phyloP scores from a whole-genome alignment of 2,329 filamentous ascomycete species.

The Nothophoma quercina region DNA sequence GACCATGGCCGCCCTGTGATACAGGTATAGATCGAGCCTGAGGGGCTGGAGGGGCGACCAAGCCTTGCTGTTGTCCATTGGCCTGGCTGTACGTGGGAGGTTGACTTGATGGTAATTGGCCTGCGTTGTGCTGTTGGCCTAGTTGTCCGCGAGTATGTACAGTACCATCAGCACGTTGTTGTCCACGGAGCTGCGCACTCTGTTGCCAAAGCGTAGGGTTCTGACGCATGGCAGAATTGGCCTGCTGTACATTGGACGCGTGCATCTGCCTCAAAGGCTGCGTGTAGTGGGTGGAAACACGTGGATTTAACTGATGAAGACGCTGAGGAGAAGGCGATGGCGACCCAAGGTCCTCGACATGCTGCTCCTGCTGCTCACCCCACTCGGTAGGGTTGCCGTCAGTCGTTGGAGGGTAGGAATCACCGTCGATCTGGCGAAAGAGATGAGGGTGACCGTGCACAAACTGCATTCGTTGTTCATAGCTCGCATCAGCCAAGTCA shows the following conservation, averaged over 20 bases:
- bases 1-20: neutral
- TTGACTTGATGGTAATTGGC: conserved; percentile 17
- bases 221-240: conserved; percentile 1
- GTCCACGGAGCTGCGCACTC: conserved; percentile 27
- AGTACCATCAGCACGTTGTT: conserved; percentile 22
- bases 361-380: conserved; percentile 18
- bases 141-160: conserved; percentile 6
- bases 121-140: conserved; percentile 1
- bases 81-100: conserved; percentile 20
- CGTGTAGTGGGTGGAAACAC: conserved; percentile 3
- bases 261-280: conserved; percentile 12
- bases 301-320: conserved; percentile 12
- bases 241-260: neutral
- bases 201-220: conserved; percentile 20
- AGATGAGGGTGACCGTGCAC: neutral
- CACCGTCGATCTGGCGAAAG: conserved; percentile 30
- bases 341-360: conserved; percentile 12
- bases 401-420: conserved; percentile 50
- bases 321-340: conserved; percentile 22
- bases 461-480: conserved; percentile 9
- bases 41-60: neutral
- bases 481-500: neutral
- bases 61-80: conserved; percentile 1
- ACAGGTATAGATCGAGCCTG: neutral
- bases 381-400: conserved; percentile 37